These are phyloP conservation scores for Trichosanthes cucumerina DNA, from an alignment of 306 rosid species.

Conservation along the genomic window DNA sequence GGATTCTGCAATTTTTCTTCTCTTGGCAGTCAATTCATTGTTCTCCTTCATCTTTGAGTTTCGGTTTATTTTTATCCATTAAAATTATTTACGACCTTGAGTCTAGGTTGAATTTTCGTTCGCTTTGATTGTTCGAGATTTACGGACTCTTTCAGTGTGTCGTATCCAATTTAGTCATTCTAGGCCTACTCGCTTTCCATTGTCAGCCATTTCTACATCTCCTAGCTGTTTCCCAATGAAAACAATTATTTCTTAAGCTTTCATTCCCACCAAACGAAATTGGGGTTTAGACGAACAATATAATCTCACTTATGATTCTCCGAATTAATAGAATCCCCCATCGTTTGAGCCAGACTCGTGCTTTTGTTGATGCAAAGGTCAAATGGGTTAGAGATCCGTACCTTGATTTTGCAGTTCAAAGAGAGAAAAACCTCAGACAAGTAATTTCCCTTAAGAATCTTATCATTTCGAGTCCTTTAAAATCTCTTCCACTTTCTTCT, in stretches of 20 bases:
- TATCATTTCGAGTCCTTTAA: constrained; percentile 43
- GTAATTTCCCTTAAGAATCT: constrained; percentile 48
- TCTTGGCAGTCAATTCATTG: not conserved
- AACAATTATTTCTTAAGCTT: too few species aligned
- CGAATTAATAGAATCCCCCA: constrained; percentile 25
- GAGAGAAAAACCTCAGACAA: constrained; percentile 63
- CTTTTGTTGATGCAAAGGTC: constrained; percentile 55
- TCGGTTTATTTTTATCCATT: too few species aligned
- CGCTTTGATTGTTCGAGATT: too few species aligned
- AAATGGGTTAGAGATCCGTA: constrained; percentile 79
- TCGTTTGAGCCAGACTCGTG: constrained; percentile 32
- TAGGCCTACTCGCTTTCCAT: not conserved
- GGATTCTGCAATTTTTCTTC: not conserved
- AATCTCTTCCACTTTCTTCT: constrained; percentile 40
- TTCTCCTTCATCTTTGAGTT: not conserved
- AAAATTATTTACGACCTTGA: too few species aligned
- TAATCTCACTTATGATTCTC: constrained; percentile 26
- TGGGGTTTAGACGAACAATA: not conserved
- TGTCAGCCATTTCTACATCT: not conserved
- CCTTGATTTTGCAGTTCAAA: constrained; percentile 54
- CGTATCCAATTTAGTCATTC: not conserved
- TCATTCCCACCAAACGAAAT: not conserved
- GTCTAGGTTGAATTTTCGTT: too few species aligned
- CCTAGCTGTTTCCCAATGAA: too few species aligned
- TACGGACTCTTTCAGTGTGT: too few species aligned